Conservation (phyloP, 805 yeast species). For the Starmerella stellata region DNA sequence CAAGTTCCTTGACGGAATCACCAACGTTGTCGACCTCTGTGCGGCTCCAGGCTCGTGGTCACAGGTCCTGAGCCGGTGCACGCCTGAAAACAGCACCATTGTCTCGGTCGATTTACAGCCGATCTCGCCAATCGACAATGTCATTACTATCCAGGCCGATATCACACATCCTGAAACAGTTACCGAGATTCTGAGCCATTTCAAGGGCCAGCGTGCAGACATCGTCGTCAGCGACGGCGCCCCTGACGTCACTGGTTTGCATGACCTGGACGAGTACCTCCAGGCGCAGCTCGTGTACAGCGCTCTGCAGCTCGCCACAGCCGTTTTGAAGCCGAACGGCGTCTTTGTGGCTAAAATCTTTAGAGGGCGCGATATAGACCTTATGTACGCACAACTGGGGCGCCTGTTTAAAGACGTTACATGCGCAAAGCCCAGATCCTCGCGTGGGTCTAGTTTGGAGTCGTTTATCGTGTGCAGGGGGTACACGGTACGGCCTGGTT, state of each 20-base stretch:
- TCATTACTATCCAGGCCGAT: constrained; percentile 82
- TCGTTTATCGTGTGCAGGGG: constrained; percentile 86
- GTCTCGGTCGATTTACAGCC: constrained; percentile 95
- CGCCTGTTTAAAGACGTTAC: constrained; percentile 67
- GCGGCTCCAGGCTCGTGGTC: constrained; percentile 99
- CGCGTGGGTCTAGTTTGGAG: constrained; percentile 86
- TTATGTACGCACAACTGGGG: constrained; percentile 82
- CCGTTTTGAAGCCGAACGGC: constrained; percentile 77
- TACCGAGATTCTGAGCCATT: constrained; percentile 51
- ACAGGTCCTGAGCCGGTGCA: constrained; percentile 60
- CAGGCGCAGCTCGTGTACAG: constrained; percentile 87
- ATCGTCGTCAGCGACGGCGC: constrained; percentile 96
- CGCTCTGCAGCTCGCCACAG: constrained; percentile 80
- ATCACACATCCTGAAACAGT: constrained; percentile 90
- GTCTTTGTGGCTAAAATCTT: constrained; percentile 90
- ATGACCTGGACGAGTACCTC: constrained; percentile 89
- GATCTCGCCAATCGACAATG: constrained; percentile 89
- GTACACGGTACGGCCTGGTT: constrained; percentile 63
- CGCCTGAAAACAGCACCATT: constrained; percentile 44
- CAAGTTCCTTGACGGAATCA: constrained; percentile 51
- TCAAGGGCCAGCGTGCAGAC: constrained; percentile 87
- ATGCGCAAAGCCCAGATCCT: constrained; percentile 91
- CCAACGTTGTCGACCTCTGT: constrained; percentile 84
- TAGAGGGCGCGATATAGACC: constrained; percentile 87
- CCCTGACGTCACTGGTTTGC: constrained; percentile 95